A percentile compares a stretch with the other conserved stretches of the same genome.
These are phyloP conservation scores for Hirschioporus abietinus DNA, from an alignment of 768 basidiomycete genomes.

Conservation along the genomic window DNA sequence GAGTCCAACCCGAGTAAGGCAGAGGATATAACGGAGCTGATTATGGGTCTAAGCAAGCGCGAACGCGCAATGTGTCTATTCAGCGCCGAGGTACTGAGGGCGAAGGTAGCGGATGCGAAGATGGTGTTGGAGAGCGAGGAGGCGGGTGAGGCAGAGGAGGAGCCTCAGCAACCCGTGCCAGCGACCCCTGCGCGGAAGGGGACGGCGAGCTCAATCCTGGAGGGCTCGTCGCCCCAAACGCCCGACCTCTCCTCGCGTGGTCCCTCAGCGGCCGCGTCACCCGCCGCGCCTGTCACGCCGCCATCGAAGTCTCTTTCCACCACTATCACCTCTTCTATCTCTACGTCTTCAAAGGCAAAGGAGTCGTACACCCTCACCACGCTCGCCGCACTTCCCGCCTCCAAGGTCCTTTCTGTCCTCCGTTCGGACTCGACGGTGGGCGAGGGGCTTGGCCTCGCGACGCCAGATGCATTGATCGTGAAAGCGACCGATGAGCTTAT, in stretches of 20 bases:
- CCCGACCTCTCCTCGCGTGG: conserved; percentile 74
- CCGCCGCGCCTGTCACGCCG: conserved; percentile 48
- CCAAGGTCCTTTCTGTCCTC: conserved; percentile 67
- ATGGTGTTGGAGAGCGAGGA: conserved; percentile 73
- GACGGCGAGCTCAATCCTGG: conserved; percentile 27
- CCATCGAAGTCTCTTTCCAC: background rate
- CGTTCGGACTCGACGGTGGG: conserved; percentile 40
- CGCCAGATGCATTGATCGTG: conserved; percentile 63
- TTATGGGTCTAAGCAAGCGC: conserved; percentile 83
- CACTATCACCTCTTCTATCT: background rate
- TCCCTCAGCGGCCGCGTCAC: conserved; percentile 66
- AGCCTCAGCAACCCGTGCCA: conserved; percentile 35
- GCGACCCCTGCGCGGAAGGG: conserved; percentile 61
- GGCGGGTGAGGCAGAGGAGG: conserved; percentile 36
- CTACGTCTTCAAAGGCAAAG: conserved; percentile 8
- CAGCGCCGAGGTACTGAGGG: conserved; percentile 72
- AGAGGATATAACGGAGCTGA: conserved; percentile 63
- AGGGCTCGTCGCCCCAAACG: conserved; percentile 63
- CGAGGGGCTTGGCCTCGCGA: conserved; percentile 49
- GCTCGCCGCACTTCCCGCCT: conserved; percentile 68
- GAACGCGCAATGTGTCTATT: conserved; percentile 91
- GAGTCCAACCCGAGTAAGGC: conserved; percentile 47
- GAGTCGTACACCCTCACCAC: conserved; percentile 58
- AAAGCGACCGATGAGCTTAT: conserved; percentile 71
- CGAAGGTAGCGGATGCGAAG: conserved; percentile 79